These are phyloP conservation scores for Kodamaea sp. DNA, from an alignment of 1,139 yeast genomes.

Conservation along the genomic window DNA sequence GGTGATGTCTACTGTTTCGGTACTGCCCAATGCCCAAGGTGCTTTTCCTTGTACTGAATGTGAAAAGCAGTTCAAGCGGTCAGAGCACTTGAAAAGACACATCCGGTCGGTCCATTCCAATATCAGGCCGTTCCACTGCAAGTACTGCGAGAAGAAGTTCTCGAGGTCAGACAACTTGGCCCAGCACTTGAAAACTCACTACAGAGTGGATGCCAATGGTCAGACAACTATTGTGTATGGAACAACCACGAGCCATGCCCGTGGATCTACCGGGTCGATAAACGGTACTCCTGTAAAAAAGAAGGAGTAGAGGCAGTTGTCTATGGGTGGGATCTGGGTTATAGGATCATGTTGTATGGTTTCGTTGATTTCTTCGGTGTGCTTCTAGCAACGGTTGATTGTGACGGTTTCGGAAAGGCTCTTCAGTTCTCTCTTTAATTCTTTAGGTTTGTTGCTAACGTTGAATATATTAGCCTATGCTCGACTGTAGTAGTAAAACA, in stretches of 20 bases:
- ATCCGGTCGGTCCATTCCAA: constrained; percentile 50
- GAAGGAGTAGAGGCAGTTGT: too few relatives aligned
- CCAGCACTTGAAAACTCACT: constrained; percentile 51
- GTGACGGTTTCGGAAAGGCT: too few relatives aligned
- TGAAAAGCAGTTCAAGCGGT: constrained; percentile 47
- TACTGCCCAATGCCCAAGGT: constrained; percentile 16
- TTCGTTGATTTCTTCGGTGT: too few relatives aligned
- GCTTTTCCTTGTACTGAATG: constrained; percentile 50
- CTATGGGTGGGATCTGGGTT: too few relatives aligned
- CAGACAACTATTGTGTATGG: constrained; percentile 41
- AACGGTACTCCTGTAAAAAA: too few relatives aligned
- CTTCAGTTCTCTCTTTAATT: too few relatives aligned
- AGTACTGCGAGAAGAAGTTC: constrained; percentile 51
- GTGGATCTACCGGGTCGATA: constrained; percentile 9
- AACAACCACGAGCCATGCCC: constrained; percentile 33
- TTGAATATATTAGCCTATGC: too few relatives aligned
- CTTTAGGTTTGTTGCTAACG: too few relatives aligned
- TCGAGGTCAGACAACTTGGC: constrained; percentile 50
- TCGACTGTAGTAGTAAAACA: too few relatives aligned
- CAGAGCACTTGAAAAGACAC: constrained; percentile 52
- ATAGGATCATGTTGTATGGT: too few relatives aligned
- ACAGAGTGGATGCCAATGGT: constrained; percentile 32
- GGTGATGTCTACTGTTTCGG: constrained; percentile 4
- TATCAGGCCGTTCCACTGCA: constrained; percentile 51
- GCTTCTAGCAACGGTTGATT: too few relatives aligned